Conservation (phyloP, 75 land plant species). For the Picea glauca region DNA sequence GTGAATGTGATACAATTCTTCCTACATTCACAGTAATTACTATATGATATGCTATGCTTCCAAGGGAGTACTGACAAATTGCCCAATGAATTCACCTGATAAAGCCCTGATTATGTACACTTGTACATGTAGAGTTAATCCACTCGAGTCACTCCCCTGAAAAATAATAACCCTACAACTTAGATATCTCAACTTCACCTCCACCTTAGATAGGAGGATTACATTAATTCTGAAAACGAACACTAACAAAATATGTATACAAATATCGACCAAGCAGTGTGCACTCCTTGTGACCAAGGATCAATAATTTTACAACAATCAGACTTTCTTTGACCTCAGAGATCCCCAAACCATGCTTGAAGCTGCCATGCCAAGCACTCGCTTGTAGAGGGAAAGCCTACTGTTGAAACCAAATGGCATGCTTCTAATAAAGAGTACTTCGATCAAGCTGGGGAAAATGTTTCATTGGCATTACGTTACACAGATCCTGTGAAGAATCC, state of each 20-base stretch:
- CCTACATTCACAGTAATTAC: not conserved
- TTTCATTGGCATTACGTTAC: conserved; percentile 10
- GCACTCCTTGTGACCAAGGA: not conserved
- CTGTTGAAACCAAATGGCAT: not conserved
- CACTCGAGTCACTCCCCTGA: not conserved
- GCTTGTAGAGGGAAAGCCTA: not conserved
- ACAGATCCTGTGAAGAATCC: not conserved
- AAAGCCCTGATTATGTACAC: conserved; percentile 3
- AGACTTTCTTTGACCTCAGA: not conserved
- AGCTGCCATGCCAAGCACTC: not conserved
- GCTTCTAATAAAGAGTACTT: conserved; percentile 1
- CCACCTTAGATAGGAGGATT: not conserved
- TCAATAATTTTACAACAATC: not conserved
- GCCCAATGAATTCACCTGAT: conserved; percentile 3
- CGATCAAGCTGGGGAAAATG: conserved; percentile 1
- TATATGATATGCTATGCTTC: not conserved
- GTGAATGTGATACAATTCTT: not conserved
- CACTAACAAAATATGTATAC: conserved; percentile 6
- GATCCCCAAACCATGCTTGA: not conserved
- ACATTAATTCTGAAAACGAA: not conserved
- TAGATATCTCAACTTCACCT: not conserved
- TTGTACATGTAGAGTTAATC: conserved; percentile 1
- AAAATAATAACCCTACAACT: conserved; percentile 7
- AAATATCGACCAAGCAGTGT: not conserved
- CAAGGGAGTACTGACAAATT: conserved; percentile 1